Evolutionary conservation across 345 rosid genomes (phyloP).

Genomic region (Corchorus capsularis): DNA sequence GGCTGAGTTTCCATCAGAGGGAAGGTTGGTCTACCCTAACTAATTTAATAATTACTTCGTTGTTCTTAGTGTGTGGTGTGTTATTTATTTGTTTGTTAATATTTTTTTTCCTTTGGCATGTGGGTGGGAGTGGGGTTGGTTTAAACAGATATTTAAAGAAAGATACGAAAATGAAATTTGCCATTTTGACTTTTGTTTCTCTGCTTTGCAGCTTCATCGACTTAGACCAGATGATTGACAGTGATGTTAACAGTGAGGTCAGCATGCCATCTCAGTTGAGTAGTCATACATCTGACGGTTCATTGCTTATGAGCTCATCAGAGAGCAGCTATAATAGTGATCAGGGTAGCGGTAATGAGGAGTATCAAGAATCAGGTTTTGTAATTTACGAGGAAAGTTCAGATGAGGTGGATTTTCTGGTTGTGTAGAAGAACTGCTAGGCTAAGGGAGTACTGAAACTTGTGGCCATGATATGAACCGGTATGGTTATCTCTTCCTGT

Average conservation of each 20-base stretch:
- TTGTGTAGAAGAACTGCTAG: conserved; percentile 31
- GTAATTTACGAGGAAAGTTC: conserved; percentile 58
- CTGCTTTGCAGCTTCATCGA: conserved; percentile 58
- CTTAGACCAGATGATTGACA: conserved; percentile 57
- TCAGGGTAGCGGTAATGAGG: conserved; percentile 69
- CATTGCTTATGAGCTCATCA: conserved; percentile 48
- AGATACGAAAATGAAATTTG: conserved; percentile 8
- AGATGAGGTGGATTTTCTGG: conserved; percentile 60
- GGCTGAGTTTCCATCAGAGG: conserved; percentile 73
- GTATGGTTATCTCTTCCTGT: conserved; percentile 14
- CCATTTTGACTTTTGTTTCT: conserved; percentile 23
- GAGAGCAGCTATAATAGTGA: conserved; percentile 73
- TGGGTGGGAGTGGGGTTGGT: too few relatives aligned
- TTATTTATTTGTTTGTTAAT: too few relatives aligned
- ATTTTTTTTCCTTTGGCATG: too few relatives aligned
- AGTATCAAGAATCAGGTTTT: conserved; percentile 52
- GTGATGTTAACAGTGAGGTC: conserved; percentile 50
- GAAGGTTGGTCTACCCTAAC: conserved; percentile 47
- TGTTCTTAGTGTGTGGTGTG: background rate
- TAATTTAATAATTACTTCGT: conserved; percentile 1
- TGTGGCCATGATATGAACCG: conserved; percentile 2
- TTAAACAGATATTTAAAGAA: too few relatives aligned
- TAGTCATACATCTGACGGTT: conserved; percentile 46
- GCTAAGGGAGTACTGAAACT: conserved; percentile 14
- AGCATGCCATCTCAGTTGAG: conserved; percentile 46